Base-by-base conservation (phyloP, 2,329 filamentous ascomycete species). In the Verticillium albo-atrum region DNA sequence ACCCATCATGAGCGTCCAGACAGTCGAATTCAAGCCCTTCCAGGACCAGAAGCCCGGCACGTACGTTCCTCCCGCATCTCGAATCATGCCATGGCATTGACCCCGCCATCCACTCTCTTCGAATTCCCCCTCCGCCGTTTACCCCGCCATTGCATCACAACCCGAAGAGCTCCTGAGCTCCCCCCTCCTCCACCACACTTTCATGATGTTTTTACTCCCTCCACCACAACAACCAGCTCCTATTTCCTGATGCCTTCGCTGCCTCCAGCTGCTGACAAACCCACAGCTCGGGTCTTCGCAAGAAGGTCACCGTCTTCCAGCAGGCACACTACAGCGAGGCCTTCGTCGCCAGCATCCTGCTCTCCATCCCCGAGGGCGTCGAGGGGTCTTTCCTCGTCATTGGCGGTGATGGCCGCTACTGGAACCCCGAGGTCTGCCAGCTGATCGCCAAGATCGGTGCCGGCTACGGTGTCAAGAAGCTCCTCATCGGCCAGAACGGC, bases 231-330 rank as follows among this genome's bases (percentile, higher is more conserved):
- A 32, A 14, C 30, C 17, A n/a, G 9, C 20, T 23, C 20, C 20
- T 7, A 14, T 9, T 9, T 50, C 10, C n/a, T 3, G 20, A 25
- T 14, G 20, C 42, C 3, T 50, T 15, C 35, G n/a, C 6, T 32
- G 35, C 42, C 20, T 50, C 56, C 60, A 58, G 58, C 37, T 60
- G 23, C 57, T 50, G 34, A 50, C 47, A 50, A 62, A 34, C 51
- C 54, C 34, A 54, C 71, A 98, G 94, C 68, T 99, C 95, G 67
- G 95, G 95, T 77, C 92, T 99, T 76, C 92, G 95, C 66, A 99
- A 99, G 81, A 98, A 96, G 87, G 95, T 98, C 80, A 92, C 91
- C 72, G 91, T 97, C 74, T 99, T 99, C 83, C 92, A 99, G 77
- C 83, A 97, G 78, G 83, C 88, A 62, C 86, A 99, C 80, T 99